These are phyloP conservation scores for Zoysia pacifica DNA, from an alignment of 176 grass and related monocot species.

Conservation along the genomic window DNA sequence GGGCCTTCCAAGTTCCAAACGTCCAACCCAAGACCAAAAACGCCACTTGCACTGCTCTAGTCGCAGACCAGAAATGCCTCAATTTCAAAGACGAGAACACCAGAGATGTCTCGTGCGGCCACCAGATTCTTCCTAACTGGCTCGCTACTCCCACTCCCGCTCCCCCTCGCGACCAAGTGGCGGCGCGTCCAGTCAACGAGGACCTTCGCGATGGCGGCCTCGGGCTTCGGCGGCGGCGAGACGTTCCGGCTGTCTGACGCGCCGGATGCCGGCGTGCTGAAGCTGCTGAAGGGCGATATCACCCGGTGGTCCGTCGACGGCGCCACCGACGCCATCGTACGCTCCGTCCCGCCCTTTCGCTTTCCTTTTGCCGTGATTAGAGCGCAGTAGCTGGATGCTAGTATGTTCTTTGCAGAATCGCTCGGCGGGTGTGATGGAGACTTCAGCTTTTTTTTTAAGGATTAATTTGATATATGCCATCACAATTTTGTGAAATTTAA, in stretches of 20 bases:
- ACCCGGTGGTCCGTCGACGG: conserved; percentile 79
- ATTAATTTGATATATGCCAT: too few species aligned
- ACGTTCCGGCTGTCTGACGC: conserved; percentile 60
- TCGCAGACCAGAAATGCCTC: neutral
- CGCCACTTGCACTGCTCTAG: neutral
- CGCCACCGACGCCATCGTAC: conserved; percentile 82
- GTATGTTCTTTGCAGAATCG: neutral
- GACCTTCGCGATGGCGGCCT: conserved; percentile 48
- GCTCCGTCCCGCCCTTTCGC: conserved; percentile 10
- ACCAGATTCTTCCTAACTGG: conserved; percentile 43
- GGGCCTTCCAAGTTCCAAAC: too few species aligned
- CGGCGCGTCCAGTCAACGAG: conserved; percentile 14
- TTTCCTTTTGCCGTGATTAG: neutral
- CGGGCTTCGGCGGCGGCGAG: conserved; percentile 34
- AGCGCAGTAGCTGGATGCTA: neutral
- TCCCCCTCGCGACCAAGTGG: conserved; percentile 7
- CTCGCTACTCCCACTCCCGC: conserved; percentile 31
- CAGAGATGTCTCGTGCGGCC: conserved; percentile 32
- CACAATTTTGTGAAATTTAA: too few species aligned
- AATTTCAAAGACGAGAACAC: neutral
- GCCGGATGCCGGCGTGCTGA: conserved; percentile 50
- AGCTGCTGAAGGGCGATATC: conserved; percentile 87
- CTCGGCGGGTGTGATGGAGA: too few species aligned
- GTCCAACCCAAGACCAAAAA: neutral
- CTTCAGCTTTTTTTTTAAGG: too few species aligned